A percentile compares a stretch with the other conserved stretches of the same genome.
Evolutionary conservation across 2,329 filamentous ascomycete species (phyloP).

Genomic region (Cylindrodendrum hubeiense): DNA sequence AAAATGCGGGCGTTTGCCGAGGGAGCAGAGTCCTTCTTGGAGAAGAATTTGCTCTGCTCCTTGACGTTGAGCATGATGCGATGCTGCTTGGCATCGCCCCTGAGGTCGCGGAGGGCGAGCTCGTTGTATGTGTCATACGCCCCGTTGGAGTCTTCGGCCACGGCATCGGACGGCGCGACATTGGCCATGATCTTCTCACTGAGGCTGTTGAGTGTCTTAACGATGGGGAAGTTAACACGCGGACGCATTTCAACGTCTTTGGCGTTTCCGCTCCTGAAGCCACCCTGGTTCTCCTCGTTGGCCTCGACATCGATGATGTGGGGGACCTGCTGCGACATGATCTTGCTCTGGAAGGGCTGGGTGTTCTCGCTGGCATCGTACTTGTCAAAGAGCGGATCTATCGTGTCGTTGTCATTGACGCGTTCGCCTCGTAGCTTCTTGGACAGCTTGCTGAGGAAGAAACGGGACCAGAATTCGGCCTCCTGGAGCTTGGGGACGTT

Average conservation of each 20-base stretch:
- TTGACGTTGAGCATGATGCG: conserved; percentile 88
- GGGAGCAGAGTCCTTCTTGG: conserved; percentile 64
- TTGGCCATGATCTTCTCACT: conserved; percentile 95
- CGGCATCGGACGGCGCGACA: conserved; percentile 81
- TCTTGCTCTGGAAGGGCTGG: conserved; percentile 62
- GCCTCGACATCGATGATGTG: conserved; percentile 93
- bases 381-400: conserved; percentile 85
- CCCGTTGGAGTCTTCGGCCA: conserved; percentile 67
- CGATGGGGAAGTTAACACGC: conserved; percentile 84
- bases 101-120: conserved; percentile 83
- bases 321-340: conserved; percentile 77
- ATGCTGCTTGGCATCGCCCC: conserved; percentile 78
- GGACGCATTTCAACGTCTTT: conserved; percentile 93
- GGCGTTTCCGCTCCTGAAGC: conserved; percentile 82
- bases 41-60: conserved; percentile 88
- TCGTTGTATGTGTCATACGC: conserved; percentile 81
- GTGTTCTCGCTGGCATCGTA: conserved; percentile 83
- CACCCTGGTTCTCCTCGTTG: conserved; percentile 95
- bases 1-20: conserved; percentile 66
- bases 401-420: conserved; percentile 80
- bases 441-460: conserved; percentile 90
- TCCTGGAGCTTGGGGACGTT: conserved; percentile 87
- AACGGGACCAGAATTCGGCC: conserved; percentile 90
- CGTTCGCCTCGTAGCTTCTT: conserved; percentile 94
- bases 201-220: conserved; percentile 88